phyloP scores from a whole-genome alignment of 2,329 filamentous ascomycete genomes.

The Aspergillus awamori region DNA sequence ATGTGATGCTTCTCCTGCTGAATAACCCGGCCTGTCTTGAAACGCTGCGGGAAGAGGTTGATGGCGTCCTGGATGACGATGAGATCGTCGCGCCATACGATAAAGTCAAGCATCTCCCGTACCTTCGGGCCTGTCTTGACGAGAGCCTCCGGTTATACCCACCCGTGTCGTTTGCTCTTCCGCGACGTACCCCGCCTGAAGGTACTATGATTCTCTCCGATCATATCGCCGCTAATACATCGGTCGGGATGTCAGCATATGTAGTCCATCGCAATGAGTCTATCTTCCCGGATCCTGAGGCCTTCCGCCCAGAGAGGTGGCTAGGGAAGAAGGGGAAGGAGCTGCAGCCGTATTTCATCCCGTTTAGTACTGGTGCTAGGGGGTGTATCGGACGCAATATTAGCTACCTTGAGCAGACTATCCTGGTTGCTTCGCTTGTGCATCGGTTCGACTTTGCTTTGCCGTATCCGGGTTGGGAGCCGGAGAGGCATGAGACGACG shows the following conservation, averaged over 20 bases:
- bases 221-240: constrained; percentile 41
- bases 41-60: constrained; percentile 49
- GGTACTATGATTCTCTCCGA: constrained; percentile 39
- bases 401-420: constrained; percentile 49
- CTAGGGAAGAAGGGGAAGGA: constrained; percentile 40
- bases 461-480: constrained; percentile 33
- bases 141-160: constrained; percentile 50
- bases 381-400: constrained; percentile 46
- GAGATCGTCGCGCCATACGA: constrained; percentile 52
- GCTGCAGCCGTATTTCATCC: constrained; percentile 41
- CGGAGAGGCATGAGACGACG: constrained; percentile 21
- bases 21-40: constrained; percentile 49
- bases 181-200: constrained; percentile 48
- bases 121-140: constrained; percentile 55
- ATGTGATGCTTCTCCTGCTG: constrained; percentile 55
- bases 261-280: constrained; percentile 40
- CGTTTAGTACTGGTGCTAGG: constrained; percentile 42
- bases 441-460: constrained; percentile 49
- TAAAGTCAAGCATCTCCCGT: constrained; percentile 53
- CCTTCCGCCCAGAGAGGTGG: constrained; percentile 45
- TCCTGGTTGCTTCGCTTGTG: constrained; percentile 48
- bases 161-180: constrained; percentile 45
- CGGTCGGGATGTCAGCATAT: constrained; percentile 47
- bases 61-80: constrained; percentile 42
- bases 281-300: constrained; percentile 39